These are phyloP conservation scores for Beauveria rudraprayagi DNA, from an alignment of 2,329 filamentous ascomycete genomes.

Conservation along the genomic window DNA sequence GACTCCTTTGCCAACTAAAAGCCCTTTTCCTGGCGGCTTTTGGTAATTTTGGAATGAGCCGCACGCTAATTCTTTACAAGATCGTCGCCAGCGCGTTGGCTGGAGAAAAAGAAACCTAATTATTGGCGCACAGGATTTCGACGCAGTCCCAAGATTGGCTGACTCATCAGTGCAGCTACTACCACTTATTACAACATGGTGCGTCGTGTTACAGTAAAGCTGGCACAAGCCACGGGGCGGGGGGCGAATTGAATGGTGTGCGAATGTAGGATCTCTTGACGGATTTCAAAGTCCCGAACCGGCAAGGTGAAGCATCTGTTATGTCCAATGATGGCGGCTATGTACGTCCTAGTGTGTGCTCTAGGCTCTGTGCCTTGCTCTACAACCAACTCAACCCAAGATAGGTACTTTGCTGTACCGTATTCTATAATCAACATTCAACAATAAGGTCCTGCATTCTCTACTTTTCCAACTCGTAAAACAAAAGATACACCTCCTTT, in stretches of 20 bases:
- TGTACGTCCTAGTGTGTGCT: background rate
- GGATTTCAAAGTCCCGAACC: too few species aligned
- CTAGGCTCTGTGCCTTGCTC: background rate
- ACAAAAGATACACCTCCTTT: slow-evolving; percentile 89
- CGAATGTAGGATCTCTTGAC: too few species aligned
- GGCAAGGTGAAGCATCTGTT: background rate
- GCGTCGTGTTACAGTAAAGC: background rate
- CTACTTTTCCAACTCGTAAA: slow-evolving; percentile 74
- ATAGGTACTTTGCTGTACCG: background rate
- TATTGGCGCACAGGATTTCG: background rate
- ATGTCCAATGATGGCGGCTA: background rate
- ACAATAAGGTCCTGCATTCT: background rate
- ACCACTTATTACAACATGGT: background rate
- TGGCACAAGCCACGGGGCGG: too few species aligned
- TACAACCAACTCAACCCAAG: background rate
- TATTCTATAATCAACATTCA: background rate
- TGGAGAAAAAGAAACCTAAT: background rate
- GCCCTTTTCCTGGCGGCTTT: too few species aligned
- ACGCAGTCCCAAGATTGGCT: background rate
- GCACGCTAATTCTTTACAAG: background rate
- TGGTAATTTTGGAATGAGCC: background rate
- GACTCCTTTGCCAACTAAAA: background rate
- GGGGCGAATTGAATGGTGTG: too few species aligned
- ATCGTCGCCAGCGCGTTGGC: background rate
- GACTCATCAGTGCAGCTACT: slow-evolving; percentile 3